A percentile compares a stretch with the other conserved stretches of the same genome.
phyloP scores from a whole-genome alignment of 1,284 basidiomycete genomes.

The Wolfiporia cocos region DNA sequence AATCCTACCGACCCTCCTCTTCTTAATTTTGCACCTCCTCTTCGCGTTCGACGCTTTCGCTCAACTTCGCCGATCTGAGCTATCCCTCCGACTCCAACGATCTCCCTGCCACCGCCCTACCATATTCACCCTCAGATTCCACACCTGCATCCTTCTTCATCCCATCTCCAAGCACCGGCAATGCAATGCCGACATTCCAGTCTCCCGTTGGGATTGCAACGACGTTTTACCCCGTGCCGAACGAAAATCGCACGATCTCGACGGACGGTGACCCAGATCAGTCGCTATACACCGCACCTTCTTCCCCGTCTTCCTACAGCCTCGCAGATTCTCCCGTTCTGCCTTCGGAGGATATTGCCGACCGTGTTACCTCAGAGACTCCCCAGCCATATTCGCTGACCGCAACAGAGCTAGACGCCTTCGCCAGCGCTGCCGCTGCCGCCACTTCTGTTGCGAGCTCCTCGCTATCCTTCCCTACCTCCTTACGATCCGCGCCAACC shows the following conservation, averaged over 20 bases:
- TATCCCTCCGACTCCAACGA: not conserved
- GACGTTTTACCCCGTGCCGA: conserved; percentile 7
- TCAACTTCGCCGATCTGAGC: not conserved
- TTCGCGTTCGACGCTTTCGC: not conserved
- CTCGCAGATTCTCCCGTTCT: conserved; percentile 21
- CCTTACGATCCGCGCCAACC: conserved; percentile 13
- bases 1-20: not conserved
- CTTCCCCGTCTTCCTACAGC: conserved; percentile 7
- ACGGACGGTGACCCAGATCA: conserved; percentile 2
- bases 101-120: not conserved
- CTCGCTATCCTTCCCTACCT: conserved; percentile 20
- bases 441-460: conserved; percentile 14
- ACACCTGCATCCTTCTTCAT: conserved; percentile 1
- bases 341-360: conserved; percentile 12
- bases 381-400: conserved; percentile 8
- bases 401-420: conserved; percentile 23
- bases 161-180: not conserved
- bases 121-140: conserved; percentile 1
- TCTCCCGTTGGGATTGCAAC: conserved; percentile 11
- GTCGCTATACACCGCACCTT: conserved; percentile 2
- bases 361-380: not conserved
- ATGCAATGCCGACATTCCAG: not conserved
- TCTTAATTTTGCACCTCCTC: conserved; percentile 1
- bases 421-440: conserved; percentile 18
- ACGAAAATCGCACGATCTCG: conserved; percentile 13